phyloP scores from a whole-genome alignment of 192 early-diverging fungal species.

The Cladochytrium replicatum region DNA sequence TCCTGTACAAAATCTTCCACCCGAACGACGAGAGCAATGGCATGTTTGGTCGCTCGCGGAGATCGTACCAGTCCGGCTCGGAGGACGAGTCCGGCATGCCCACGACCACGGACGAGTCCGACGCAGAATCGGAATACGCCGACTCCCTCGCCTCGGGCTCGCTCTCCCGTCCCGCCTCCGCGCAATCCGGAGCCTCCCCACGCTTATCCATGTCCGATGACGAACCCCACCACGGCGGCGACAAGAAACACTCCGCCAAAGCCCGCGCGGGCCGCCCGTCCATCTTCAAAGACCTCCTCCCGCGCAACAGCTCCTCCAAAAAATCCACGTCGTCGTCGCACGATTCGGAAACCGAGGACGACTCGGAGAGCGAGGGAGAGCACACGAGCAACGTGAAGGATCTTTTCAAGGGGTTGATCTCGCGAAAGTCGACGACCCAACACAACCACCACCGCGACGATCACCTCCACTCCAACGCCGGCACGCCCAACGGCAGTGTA shows the following conservation, averaged over 20 bases:
- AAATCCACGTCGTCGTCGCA: slow-evolving; percentile 13
- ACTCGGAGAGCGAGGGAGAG: slow-evolving; percentile 3
- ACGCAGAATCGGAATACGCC: slow-evolving; percentile 4
- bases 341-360: slow-evolving; percentile 12
- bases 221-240: slow-evolving; percentile 9
- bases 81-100: slow-evolving; percentile 25
- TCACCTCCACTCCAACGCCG: slow-evolving; percentile 6
- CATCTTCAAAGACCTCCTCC: too few relatives aligned
- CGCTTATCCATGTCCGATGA: slow-evolving; percentile 8
- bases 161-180: background rate
- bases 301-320: too few relatives aligned
- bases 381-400: slow-evolving; percentile 1
- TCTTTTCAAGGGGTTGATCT: slow-evolving; percentile 30
- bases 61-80: slow-evolving; percentile 20
- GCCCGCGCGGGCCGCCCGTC: too few relatives aligned
- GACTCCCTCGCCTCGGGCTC: slow-evolving; percentile 7
- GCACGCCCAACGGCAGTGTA: background rate
- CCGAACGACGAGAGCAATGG: slow-evolving; percentile 7
- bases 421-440: slow-evolving; percentile 9
- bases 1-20: slow-evolving; percentile 36
- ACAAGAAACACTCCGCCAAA: background rate
- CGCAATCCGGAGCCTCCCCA: slow-evolving; percentile 6
- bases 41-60: slow-evolving; percentile 21
- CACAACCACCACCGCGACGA: too few relatives aligned
- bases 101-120: too few relatives aligned